Percentiles rank a stretch among this genome's conserved stretches.
Evolutionary conservation across 2,329 filamentous ascomycete species (phyloP).

Genomic region (Didymosphaeria variabile): DNA sequence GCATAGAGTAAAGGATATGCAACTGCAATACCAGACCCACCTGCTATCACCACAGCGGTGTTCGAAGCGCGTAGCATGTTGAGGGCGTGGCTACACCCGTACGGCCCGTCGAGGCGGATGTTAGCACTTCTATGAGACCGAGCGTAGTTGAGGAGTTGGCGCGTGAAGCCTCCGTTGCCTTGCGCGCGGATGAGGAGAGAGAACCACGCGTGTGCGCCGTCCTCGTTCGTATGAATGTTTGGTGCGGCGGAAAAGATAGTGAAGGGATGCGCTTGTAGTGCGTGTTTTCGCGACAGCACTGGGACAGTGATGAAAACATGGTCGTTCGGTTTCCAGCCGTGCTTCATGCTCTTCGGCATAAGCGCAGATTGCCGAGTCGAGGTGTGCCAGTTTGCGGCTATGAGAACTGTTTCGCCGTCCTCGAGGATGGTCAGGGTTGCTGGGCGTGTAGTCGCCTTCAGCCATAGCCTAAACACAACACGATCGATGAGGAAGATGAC

Average conservation of each 20-base stretch:
- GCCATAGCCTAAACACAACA: constrained; percentile 63
- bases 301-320: constrained; percentile 72
- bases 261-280: constrained; percentile 71
- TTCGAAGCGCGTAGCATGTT: constrained; percentile 61
- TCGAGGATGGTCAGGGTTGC: constrained; percentile 64
- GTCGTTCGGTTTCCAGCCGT: constrained; percentile 69
- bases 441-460: constrained; percentile 59
- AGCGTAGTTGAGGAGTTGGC: constrained; percentile 63
- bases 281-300: constrained; percentile 60
- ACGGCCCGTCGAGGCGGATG: constrained; percentile 70
- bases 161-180: constrained; percentile 63
- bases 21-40: constrained; percentile 72
- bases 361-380: constrained; percentile 21
- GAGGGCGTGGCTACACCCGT: constrained; percentile 67
- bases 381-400: constrained; percentile 57
- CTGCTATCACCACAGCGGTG: constrained; percentile 66
- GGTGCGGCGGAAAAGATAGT: constrained; percentile 71
- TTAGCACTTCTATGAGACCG: constrained; percentile 53
- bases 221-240: constrained; percentile 44
- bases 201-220: constrained; percentile 59
- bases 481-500: constrained; percentile 67
- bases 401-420: constrained; percentile 64
- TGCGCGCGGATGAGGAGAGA: constrained; percentile 68
- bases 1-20: constrained; percentile 68
- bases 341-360: constrained; percentile 47